These are phyloP conservation scores for Chloranthus sessilifolius DNA, from an alignment of 164 flowering plant species.

Conservation along the genomic window DNA sequence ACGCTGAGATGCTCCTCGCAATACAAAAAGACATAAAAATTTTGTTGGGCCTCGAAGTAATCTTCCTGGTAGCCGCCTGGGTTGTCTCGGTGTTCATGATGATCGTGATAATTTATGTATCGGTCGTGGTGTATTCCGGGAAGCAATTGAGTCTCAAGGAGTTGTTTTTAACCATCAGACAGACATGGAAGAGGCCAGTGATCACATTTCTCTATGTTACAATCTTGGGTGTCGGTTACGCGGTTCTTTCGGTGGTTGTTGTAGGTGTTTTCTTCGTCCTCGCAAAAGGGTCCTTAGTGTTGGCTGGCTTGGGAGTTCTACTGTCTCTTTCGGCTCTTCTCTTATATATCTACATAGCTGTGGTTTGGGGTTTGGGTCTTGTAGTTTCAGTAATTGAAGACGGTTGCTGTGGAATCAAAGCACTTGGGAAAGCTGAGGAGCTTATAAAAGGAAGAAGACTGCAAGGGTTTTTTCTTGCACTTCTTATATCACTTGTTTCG, in stretches of 20 bases:
- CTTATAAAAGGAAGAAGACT: slow-evolving; percentile 20
- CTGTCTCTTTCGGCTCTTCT: neutral
- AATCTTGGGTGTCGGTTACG: neutral
- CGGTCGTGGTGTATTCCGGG: neutral
- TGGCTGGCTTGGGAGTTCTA: neutral
- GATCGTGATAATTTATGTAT: neutral
- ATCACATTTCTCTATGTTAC: slow-evolving; percentile 15
- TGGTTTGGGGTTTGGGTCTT: slow-evolving; percentile 11
- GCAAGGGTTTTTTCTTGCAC: slow-evolving; percentile 10
- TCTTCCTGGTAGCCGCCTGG: slow-evolving; percentile 10
- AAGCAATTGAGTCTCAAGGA: slow-evolving; percentile 8
- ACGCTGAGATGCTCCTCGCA: neutral
- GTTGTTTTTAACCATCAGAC: slow-evolving; percentile 4
- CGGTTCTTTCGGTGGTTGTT: neutral
- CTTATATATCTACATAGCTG: slow-evolving; percentile 6
- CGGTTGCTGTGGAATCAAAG: slow-evolving; percentile 9
- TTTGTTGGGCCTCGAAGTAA: slow-evolving; percentile 1
- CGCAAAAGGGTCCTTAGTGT: neutral
- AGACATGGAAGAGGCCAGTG: slow-evolving; percentile 16
- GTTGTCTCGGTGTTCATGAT: slow-evolving; percentile 9
- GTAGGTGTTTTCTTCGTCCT: neutral
- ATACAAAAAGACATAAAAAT: neutral
- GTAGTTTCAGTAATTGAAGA: slow-evolving; percentile 16
- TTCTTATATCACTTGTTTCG: neutral
- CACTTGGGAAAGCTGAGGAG: slow-evolving; percentile 8